Base-by-base conservation (phyloP, 805 yeast genomes). In the Debaryomyces maramus region DNA sequence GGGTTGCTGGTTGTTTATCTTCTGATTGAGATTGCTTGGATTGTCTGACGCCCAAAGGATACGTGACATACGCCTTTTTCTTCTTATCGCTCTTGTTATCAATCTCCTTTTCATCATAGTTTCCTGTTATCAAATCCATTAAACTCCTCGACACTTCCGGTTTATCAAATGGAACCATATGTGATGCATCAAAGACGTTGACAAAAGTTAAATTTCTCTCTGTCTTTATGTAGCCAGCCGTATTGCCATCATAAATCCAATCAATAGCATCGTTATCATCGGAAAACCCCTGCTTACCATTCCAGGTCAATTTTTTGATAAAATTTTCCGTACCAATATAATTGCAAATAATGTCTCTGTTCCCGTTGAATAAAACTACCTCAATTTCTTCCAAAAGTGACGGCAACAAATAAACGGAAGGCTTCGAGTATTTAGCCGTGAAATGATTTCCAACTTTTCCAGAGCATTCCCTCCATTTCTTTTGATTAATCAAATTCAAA, bases 111-210 rank as follows among this genome's bases (percentile, higher is more conserved):
- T 44, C 52, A 28, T 60, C 61, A 34, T 43, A 60, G 39, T 69
- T 65, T 0, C 61, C 60, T 1, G 62, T 50, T 19, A 72, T 51
- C 16, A 77, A 44, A 52, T 88, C 89, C 29, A 89, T 64, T 44
- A 90, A 62, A 13, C 88, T 88, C 48, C 89, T 72, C 6, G 90
- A 77, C 19, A 77, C 72, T 33, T 73, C 78, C 1, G 93, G 85
- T 38, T 78, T 65, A 58, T 90, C 97, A 48, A 77, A 83, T 1
- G 98, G 96, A 18, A 89, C 93, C 98, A 93, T 91, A 57, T 93
- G 98, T 3, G 96, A 84, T 0, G 96, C 80, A 50, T 87, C 78
- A 57, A 64, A 77, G 2, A 91, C 78, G 41, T 80, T 78, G 22
- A 86, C 80, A 57, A 84, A 85, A 0, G 96, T 84, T 53, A 91